Evolutionary conservation across 169 alveolate genomes (phyloP).

Genomic region (Cryptosporidium viatorum): DNA sequence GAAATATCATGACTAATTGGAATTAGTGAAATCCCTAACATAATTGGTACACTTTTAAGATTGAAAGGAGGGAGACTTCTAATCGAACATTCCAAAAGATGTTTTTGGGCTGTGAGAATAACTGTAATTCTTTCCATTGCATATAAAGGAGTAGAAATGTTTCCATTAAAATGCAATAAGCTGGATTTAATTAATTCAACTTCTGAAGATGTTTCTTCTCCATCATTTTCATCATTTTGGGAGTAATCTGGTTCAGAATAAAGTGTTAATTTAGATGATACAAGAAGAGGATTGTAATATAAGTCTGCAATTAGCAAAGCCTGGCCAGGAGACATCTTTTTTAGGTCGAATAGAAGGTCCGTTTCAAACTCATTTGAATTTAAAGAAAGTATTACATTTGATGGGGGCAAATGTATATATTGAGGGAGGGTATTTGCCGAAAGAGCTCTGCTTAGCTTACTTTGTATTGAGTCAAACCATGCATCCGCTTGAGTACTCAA

Average conservation of each 20-base stretch:
- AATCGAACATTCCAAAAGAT: conserved; percentile 28
- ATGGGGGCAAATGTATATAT: conserved; percentile 39
- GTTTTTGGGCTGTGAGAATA: conserved; percentile 15
- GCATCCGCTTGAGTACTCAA: not conserved
- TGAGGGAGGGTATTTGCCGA: conserved; percentile 23
- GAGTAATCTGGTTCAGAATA: conserved; percentile 16
- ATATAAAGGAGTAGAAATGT: conserved; percentile 28
- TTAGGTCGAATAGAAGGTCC: conserved; percentile 32
- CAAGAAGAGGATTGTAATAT: conserved; percentile 48
- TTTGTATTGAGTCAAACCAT: conserved; percentile 18
- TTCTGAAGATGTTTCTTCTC: not conserved
- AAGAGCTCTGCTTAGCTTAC: conserved; percentile 27
- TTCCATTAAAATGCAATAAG: conserved; percentile 15
- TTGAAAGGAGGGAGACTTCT: conserved; percentile 40
- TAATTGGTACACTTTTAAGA: conserved; percentile 24
- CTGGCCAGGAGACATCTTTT: conserved; percentile 1
- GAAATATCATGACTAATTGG: conserved; percentile 19
- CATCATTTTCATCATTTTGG: conserved; percentile 12
- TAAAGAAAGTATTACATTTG: not conserved
- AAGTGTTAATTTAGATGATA: conserved; percentile 27
- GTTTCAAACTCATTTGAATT: conserved; percentile 22
- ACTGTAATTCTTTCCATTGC: conserved; percentile 22
- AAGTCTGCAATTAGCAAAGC: conserved; percentile 30
- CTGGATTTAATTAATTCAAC: conserved; percentile 27
- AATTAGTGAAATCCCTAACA: conserved; percentile 25